Conservation (phyloP, 352 stramenopile genomes). For the Lagenidium sp. region DNA sequence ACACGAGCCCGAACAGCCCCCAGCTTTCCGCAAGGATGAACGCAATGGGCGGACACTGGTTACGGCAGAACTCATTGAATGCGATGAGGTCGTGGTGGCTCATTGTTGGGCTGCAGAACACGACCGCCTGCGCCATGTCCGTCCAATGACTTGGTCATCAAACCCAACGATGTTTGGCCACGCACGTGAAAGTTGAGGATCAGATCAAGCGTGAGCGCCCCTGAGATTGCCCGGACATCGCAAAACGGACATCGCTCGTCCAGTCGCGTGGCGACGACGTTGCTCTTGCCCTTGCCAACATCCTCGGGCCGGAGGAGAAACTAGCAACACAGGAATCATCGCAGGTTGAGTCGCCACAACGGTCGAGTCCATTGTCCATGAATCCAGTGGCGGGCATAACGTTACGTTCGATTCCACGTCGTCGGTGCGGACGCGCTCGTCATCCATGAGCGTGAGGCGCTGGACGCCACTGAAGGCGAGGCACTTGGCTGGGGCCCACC, state of each 20-base stretch:
- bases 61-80: constrained; percentile 38
- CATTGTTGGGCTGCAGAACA: constrained; percentile 24
- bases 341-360: too few relatives aligned
- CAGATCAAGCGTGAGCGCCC: constrained; percentile 22
- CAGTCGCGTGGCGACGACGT: constrained; percentile 18
- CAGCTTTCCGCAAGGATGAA: constrained; percentile 27
- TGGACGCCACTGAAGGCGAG: constrained; percentile 23
- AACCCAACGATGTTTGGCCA: not conserved
- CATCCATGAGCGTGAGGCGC: constrained; percentile 30
- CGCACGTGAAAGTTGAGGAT: constrained; percentile 34
- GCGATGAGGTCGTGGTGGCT: constrained; percentile 32
- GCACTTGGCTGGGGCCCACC: constrained; percentile 22
- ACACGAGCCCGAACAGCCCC: constrained; percentile 25
- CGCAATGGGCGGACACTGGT: constrained; percentile 24
- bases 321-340: too few relatives aligned
- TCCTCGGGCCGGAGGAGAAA: constrained; percentile 24
- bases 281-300: constrained; percentile 19
- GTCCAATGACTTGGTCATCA: not conserved
- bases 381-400: too few relatives aligned
- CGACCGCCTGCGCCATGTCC: constrained; percentile 19
- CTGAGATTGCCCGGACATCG: constrained; percentile 21
- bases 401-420: constrained; percentile 21
- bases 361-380: too few relatives aligned
- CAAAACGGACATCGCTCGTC: constrained; percentile 17
- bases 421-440: constrained; percentile 28